These are phyloP conservation scores for Lophium mytilinum DNA, from an alignment of 495 filamentous ascomycete genomes.

Conservation along the genomic window DNA sequence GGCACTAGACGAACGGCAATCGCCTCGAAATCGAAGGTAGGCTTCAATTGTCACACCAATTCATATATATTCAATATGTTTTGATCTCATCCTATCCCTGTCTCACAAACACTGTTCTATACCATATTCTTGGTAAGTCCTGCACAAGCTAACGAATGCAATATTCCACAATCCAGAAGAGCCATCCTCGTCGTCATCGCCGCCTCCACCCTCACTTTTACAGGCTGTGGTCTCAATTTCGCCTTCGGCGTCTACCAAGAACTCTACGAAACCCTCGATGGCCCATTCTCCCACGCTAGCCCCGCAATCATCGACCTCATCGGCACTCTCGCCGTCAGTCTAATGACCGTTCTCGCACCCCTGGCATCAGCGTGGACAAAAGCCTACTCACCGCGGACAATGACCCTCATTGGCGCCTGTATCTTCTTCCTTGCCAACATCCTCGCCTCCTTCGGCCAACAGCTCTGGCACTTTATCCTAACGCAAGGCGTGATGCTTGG, in stretches of 20 bases:
- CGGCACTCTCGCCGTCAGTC: constrained; percentile 36
- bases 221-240: constrained; percentile 39
- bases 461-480: constrained; percentile 38
- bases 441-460: constrained; percentile 34
- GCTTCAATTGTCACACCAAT: neutral
- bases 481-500: constrained; percentile 37
- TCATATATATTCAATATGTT: too few species aligned
- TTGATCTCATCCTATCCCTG: too few species aligned
- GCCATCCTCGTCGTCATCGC: constrained; percentile 25
- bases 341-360: constrained; percentile 42
- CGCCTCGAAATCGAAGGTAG: neutral
- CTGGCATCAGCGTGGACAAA: constrained; percentile 36
- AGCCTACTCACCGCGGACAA: constrained; percentile 30
- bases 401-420: constrained; percentile 29
- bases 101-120: too few species aligned
- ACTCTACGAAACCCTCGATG: constrained; percentile 37
- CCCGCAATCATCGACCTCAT: constrained; percentile 40
- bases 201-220: constrained; percentile 34
- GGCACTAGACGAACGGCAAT: neutral
- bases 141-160: too few species aligned
- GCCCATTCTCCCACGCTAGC: constrained; percentile 19
- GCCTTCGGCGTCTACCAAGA: constrained; percentile 42
- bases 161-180: neutral
- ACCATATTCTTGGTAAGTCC: too few species aligned
- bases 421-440: constrained; percentile 29